Evolutionary conservation across 371 early-diverging fungal genomes (phyloP).

Genomic region (Syncephalastrum sp.): DNA sequence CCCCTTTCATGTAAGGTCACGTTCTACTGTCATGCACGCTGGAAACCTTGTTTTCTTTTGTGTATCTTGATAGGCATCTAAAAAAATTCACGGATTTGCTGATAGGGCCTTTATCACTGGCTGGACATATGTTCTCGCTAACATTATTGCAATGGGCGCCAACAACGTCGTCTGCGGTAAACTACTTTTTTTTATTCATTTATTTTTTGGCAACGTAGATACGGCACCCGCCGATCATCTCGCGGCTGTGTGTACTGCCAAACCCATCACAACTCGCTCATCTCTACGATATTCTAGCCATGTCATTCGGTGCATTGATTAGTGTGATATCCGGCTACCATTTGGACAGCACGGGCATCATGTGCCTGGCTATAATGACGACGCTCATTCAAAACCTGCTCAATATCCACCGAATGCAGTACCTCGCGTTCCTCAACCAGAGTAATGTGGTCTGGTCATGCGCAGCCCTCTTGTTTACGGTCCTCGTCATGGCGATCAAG

Average conservation of each 20-base stretch:
- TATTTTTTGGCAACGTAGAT: not conserved
- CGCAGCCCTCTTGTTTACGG: slow-evolving; percentile 31
- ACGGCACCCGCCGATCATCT: not conserved
- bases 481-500: slow-evolving; percentile 17
- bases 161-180: slow-evolving; percentile 46
- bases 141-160: slow-evolving; percentile 39
- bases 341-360: slow-evolving; percentile 19
- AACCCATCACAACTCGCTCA: not conserved
- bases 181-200: not conserved
- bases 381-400: slow-evolving; percentile 30
- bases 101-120: slow-evolving; percentile 45
- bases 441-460: slow-evolving; percentile 47
- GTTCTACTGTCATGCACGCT: not conserved
- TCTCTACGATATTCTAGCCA: slow-evolving; percentile 6
- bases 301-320: slow-evolving; percentile 31
- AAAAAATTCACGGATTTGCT: slow-evolving; percentile 4
- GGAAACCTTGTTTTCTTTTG: not conserved
- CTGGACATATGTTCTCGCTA: slow-evolving; percentile 41
- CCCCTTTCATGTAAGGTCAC: slow-evolving; percentile 33
- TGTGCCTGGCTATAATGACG: slow-evolving; percentile 28
- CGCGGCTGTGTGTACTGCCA: not conserved
- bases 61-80: not conserved
- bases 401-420: slow-evolving; percentile 25
- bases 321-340: slow-evolving; percentile 20
- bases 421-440: slow-evolving; percentile 30